Percentiles rank a stretch among this genome's conserved stretches.
phyloP scores from a whole-genome alignment of 495 filamentous ascomycete genomes.

The Xylaria curta region DNA sequence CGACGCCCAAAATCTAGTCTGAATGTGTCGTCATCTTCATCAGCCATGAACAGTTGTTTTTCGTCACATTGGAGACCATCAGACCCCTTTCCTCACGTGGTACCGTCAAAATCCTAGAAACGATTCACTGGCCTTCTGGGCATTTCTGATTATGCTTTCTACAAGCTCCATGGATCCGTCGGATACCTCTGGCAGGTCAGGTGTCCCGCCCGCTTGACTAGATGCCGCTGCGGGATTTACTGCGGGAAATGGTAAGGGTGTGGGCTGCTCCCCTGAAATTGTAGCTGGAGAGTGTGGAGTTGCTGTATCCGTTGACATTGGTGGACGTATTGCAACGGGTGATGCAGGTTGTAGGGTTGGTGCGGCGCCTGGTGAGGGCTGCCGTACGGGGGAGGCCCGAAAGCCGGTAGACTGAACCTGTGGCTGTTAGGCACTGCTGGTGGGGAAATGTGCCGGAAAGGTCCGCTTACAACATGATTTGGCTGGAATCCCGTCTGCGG shows the following conservation, averaged over 20 bases:
- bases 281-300: constrained; percentile 1
- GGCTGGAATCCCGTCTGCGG: constrained; percentile 33
- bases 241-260: constrained; percentile 1
- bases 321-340: not conserved
- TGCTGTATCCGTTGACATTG: constrained; percentile 9
- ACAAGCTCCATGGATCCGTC: constrained; percentile 55
- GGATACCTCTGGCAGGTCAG: constrained; percentile 47
- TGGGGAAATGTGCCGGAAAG: constrained; percentile 37
- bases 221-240: constrained; percentile 25
- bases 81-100: not conserved
- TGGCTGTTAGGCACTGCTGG: constrained; percentile 42
- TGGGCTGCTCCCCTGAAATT: constrained; percentile 14
- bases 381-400: constrained; percentile 28
- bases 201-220: constrained; percentile 17
- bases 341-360: constrained; percentile 22
- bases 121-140: constrained; percentile 35
- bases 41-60: not conserved
- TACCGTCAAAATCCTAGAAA: not conserved
- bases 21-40: constrained; percentile 10
- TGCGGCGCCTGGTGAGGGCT: constrained; percentile 18
- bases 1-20: constrained; percentile 3
- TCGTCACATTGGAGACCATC: not conserved
- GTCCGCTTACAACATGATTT: constrained; percentile 45
- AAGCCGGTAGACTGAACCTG: constrained; percentile 33
- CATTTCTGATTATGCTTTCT: constrained; percentile 55